Evolutionary conservation across 2,329 filamentous ascomycete species (phyloP), one percentile per base, ranked within the genome.

Genomic region (Parafenestella ontariensis): DNA sequence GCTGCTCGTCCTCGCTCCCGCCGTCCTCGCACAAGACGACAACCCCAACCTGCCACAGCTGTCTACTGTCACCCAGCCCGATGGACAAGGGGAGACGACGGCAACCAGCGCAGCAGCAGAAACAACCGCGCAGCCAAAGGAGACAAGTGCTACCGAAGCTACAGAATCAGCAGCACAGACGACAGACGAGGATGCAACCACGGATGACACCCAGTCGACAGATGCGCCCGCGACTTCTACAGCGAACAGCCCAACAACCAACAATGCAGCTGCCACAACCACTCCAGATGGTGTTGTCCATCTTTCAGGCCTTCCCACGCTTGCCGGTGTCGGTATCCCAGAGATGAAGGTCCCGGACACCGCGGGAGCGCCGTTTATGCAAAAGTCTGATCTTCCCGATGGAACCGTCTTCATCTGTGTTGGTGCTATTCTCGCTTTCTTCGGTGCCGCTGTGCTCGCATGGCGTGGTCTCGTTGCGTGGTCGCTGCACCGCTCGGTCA

Each of bases 341-440:
- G 79, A 89, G 1, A 82, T 92, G 3, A 84, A 87, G 23, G 88
- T 98, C 2, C 95, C 95, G 7, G 90, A 92, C 23, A 96, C 91
- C 3, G 83, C 85, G 34, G 86, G 89, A 69, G 95, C 95, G 5
- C 92, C 94, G 15, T 99, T 91, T 73, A 96, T 98, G 91, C 89
- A 93, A 71, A 87, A 89, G 68, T 96, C 92, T 0, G 88, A 79
- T 48, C 82, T 93, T 10, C 95, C 95, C 2, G 90, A 98, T 69
- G 95, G 95, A 49, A 97, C 94, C 3, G 89, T 99, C 54, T 99
- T 99, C 79, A 99, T 99, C 68, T 89, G 88, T 20, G 95, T 98
- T 1, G 95, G 95, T 41, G 90, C 92, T 23, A 89, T 92, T 24
- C 85, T 99, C 6, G 95, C 91, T 15, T 89, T 92, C 62, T 86